Evolutionary conservation across 441 rosid species (phyloP), one percentile per base, ranked within the genome.

Genomic region (Corymbia calophylla): DNA sequence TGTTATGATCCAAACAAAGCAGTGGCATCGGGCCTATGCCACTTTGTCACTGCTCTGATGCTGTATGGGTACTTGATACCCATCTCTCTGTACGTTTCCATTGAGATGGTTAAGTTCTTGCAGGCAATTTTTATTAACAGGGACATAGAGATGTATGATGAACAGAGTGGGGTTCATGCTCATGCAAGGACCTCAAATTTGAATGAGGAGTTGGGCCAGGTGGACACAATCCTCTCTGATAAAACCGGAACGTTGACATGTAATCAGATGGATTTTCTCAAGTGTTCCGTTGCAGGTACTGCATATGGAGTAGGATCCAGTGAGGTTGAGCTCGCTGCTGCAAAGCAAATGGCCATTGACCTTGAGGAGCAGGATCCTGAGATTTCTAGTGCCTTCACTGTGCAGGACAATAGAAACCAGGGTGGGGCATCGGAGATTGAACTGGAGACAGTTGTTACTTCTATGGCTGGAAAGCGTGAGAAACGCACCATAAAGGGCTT

Each of bases 181-280:
- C 93, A 94, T 86, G 99, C 99, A 87, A 94, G 99, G 66, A 98
- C 99, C 32, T 98, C 99, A 44, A 98, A 98, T 94, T 94, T 98
- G 88, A 98, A 98, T 21, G 99, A 98, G 92, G 99, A 98, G 93
- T 93, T 98, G 91, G 99, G 99, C 80, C 99, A 96, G 91, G 99
- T 98, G 49, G 98, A 98, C 88, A 98, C 99, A 0, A 98, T 98
- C 91, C 99, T 97, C 32, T 97, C 99, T 49, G 99, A 97, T 90
- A 97, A 97, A 94, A 97, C 99, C 3, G 99, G 99, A 87, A 97
- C 99, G 51, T 91, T 97, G 94, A 98, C 99, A 87, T 98, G 99
- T 93, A 98, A 97, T 91, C 99, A 98, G 94, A 98, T 98, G 99
- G 99, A 98, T 93, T 98, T 97, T 92, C 92, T 97, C 58, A 98